Percentiles rank a stretch among this genome's conserved stretches.
Conservation (phyloP, 2,329 filamentous ascomycete genomes). For the Coniella lustricola region DNA sequence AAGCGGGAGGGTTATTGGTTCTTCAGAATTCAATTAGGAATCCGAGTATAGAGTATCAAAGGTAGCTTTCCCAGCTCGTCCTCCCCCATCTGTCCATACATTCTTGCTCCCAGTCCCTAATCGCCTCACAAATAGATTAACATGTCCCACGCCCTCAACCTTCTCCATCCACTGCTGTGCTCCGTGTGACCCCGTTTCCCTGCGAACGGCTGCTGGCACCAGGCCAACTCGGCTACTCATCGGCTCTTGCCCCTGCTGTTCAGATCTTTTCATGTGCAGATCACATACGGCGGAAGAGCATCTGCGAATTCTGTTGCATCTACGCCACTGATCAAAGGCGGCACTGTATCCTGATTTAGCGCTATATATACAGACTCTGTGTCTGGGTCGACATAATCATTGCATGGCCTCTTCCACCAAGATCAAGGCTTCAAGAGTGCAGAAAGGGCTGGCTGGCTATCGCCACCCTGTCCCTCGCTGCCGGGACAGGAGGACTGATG, state of each 20-base stretch:
- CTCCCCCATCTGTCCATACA: neutral
- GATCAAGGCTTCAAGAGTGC: too few relatives aligned
- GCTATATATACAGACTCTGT: neutral
- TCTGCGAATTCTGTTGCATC: too few relatives aligned
- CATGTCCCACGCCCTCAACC: conserved; percentile 12
- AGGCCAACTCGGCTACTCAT: neutral
- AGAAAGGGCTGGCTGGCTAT: too few relatives aligned
- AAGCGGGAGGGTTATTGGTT: neutral
- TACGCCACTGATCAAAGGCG: too few relatives aligned
- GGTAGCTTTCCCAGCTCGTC: neutral
- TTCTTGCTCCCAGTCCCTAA: conserved; percentile 5
- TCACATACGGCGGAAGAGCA: too few relatives aligned
- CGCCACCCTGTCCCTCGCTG: too few relatives aligned
- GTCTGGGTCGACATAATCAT: too few relatives aligned
- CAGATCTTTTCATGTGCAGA: conserved; percentile 1
- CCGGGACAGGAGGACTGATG: too few relatives aligned
- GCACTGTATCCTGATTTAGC: too few relatives aligned
- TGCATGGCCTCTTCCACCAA: too few relatives aligned
- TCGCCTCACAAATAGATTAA: conserved; percentile 11
- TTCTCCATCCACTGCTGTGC: conserved; percentile 11
- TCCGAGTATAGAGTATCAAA: neutral
- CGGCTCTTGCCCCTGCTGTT: neutral
- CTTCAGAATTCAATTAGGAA: neutral
- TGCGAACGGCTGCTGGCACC: neutral
- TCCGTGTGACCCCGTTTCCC: conserved; percentile 2